Percentiles rank a stretch among this genome's conserved stretches.
phyloP scores from a whole-genome alignment of 2,329 filamentous ascomycete species.

The Juglanconis sp. region DNA sequence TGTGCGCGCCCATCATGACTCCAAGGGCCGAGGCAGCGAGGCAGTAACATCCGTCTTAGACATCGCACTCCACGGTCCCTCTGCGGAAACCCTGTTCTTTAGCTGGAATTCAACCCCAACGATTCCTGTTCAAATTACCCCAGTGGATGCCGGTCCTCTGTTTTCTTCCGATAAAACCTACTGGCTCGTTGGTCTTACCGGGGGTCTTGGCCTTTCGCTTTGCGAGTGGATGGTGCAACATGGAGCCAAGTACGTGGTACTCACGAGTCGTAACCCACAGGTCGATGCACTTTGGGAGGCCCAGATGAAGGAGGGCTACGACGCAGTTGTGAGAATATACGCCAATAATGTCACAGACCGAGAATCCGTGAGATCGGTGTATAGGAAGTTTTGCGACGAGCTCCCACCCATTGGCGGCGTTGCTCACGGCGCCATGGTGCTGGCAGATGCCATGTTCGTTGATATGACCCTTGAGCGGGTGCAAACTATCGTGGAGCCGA shows the following conservation, averaged over 20 bases:
- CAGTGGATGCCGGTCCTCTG: slow-evolving; percentile 13
- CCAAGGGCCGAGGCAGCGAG: no score
- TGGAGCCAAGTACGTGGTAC: slow-evolving; percentile 17
- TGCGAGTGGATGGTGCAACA: slow-evolving; percentile 22
- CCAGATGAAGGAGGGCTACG: no score
- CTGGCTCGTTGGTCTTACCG: slow-evolving; percentile 21
- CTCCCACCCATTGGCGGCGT: slow-evolving; percentile 20
- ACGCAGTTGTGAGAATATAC: not conserved
- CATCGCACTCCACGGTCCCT: no score
- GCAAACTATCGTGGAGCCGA: slow-evolving; percentile 10
- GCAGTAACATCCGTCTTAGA: no score
- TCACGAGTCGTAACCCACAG: slow-evolving; percentile 17
- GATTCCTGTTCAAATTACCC: no score
- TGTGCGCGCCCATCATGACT: no score
- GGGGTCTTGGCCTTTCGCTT: not conserved
- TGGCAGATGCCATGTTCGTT: slow-evolving; percentile 16
- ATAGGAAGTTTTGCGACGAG: not conserved
- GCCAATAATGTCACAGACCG: slow-evolving; percentile 13
- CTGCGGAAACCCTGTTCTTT: no score
- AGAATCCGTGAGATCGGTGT: slow-evolving; percentile 10
- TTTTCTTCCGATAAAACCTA: slow-evolving; percentile 19
- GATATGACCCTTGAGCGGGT: slow-evolving; percentile 17
- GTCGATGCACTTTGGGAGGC: slow-evolving; percentile 20
- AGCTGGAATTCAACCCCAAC: no score
- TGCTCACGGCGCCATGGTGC: slow-evolving; percentile 24